Evolutionary conservation across 345 rosid genomes (phyloP), one percentile per base, ranked within the genome.

Genomic region (Adansonia digitata): DNA sequence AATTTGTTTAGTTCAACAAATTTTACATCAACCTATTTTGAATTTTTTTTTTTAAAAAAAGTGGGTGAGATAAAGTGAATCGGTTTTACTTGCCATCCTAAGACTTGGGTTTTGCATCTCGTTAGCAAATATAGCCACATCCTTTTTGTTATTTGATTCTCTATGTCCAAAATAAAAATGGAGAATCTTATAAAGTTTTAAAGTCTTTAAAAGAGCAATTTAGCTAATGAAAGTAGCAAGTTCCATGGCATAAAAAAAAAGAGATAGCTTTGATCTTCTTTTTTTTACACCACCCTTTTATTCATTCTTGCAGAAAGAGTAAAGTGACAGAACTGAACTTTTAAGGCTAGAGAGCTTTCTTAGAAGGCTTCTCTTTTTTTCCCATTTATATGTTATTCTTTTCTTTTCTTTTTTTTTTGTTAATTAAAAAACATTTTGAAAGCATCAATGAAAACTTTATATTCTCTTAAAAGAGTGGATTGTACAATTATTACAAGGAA

Each of bases 141-240:
- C 59, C 15, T 15, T 6, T 48, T 24, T 11, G 0, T 15, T 59
- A 42, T 73, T 15, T 18, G 12, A 37, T 56, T 56, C 46, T 61
- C 31, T 9, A 4, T 11, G 13, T 5, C 3, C 24, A 15, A 11
- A 56, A 56, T 13, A 56, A 1, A 26, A 24, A 22, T 56, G 10
- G n/a, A 73, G 77, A 74, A 74, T 74, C 69, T 35, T 8, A 74
- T 34, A 74, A 74, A 48, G 69, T 12, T 31, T n/a, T 64, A 37
- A 55, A 55, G 62, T 27, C 62, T 13, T 13, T 22, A 10, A 55
- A 55, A 55, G 31, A 17, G 3, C 14, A 56, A 5, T 12, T 56
- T 26, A 56, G 35, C 18, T 26, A 26, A 56, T 12, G 35, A 56
- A n/a, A 67, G 49, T 17, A 60, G 59, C 37, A 20, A 26, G 22